phyloP scores from a whole-genome alignment of 2,329 filamentous ascomycete species.

The Talaromyces sp. region DNA sequence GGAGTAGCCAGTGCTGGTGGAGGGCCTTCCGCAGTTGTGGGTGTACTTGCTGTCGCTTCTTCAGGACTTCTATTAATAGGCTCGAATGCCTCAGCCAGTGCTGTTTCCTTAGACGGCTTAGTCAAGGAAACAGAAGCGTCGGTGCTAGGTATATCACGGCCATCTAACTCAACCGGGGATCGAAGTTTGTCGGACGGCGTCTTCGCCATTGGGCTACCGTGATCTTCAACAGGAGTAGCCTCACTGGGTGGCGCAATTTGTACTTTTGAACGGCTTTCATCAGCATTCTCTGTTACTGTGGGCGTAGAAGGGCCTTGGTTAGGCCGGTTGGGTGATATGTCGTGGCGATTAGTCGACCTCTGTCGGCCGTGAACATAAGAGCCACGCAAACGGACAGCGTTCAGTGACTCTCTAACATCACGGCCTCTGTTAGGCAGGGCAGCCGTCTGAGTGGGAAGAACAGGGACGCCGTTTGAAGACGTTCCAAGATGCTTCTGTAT shows the following conservation, averaged over 20 bases:
- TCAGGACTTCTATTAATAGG: slow-evolving; percentile 20
- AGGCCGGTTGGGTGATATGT: slow-evolving; percentile 57
- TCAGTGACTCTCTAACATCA: slow-evolving; percentile 73
- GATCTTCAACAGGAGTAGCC: slow-evolving; percentile 24
- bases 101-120: slow-evolving; percentile 29
- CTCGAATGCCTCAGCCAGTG: slow-evolving; percentile 31
- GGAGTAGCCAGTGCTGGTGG: slow-evolving; percentile 26
- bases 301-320: slow-evolving; percentile 36
- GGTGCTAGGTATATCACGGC: slow-evolving; percentile 34
- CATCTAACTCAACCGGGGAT: slow-evolving; percentile 30
- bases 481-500: slow-evolving; percentile 89
- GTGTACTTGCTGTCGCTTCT: slow-evolving; percentile 6
- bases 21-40: slow-evolving; percentile 17
- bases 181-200: slow-evolving; percentile 63
- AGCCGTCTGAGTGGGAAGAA: slow-evolving; percentile 58
- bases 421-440: slow-evolving; percentile 72
- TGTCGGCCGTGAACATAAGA: slow-evolving; percentile 51
- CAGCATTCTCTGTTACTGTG: slow-evolving; percentile 60
- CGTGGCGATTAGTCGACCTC: slow-evolving; percentile 47
- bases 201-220: slow-evolving; percentile 44
- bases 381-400: slow-evolving; percentile 58
- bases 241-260: slow-evolving; percentile 24
- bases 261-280: slow-evolving; percentile 33
- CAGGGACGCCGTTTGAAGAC: slow-evolving; percentile 74
- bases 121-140: slow-evolving; percentile 57